A percentile compares a stretch with the other conserved stretches of the same genome.
Conservation (phyloP, 225 moss, liverwort and hornwort genomes). For the Physcomitrium patens region DNA sequence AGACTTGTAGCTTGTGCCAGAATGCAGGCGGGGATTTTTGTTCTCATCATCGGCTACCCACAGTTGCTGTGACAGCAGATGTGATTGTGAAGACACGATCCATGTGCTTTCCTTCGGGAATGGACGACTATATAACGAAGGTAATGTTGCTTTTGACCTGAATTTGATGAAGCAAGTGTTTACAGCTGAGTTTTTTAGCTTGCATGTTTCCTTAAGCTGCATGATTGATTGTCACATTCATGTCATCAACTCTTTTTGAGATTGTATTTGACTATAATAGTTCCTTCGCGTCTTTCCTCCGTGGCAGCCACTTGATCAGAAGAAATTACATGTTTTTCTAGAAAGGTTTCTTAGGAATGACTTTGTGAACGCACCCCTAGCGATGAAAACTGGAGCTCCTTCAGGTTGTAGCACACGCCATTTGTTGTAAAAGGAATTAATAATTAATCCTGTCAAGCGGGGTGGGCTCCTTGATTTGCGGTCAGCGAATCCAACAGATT, state of each 20-base stretch:
- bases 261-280: not conserved
- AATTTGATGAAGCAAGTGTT: not conserved
- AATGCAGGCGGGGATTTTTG: slow-evolving; percentile 29
- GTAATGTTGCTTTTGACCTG: slow-evolving; percentile 26
- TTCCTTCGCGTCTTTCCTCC: not conserved
- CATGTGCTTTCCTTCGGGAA: slow-evolving; percentile 65
- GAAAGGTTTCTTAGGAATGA: slow-evolving; percentile 41
- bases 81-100: slow-evolving; percentile 66
- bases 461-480: no score
- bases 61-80: slow-evolving; percentile 80
- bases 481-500: not conserved
- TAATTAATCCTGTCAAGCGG: not conserved
- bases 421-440: not conserved
- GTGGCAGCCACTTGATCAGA: slow-evolving; percentile 49
- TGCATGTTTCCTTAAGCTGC: no score
- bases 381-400: not conserved
- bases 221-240: not conserved
- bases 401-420: not conserved
- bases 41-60: slow-evolving; percentile 59
- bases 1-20: slow-evolving; percentile 44
- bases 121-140: slow-evolving; percentile 85
- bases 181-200: not conserved
- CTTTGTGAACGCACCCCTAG: slow-evolving; percentile 35
- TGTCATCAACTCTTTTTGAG: not conserved
- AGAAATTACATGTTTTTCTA: slow-evolving; percentile 36